A percentile compares a stretch with the other conserved stretches of the same genome.
Evolutionary conservation across 1,139 yeast genomes (phyloP).

Genomic region (Taphrina betulina): DNA sequence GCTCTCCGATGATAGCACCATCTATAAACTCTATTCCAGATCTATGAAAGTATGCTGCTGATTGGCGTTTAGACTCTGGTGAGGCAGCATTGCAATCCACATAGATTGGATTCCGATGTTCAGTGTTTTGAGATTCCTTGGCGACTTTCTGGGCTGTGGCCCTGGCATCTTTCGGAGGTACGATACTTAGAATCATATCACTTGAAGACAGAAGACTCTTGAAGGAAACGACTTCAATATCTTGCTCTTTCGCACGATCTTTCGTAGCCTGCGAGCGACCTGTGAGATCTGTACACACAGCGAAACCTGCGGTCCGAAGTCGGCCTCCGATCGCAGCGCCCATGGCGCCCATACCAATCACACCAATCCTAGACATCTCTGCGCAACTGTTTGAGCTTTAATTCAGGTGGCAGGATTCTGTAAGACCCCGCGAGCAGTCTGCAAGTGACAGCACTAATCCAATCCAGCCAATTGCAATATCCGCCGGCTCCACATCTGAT

Average conservation of each 20-base stretch:
- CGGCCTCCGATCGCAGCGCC: background rate
- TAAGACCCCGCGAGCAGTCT: no score
- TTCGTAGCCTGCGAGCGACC: background rate
- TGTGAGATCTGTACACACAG: background rate
- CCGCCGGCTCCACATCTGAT: no score
- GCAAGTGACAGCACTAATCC: no score
- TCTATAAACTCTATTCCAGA: background rate
- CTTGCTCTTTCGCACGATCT: background rate
- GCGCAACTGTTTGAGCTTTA: no score
- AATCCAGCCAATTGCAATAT: no score
- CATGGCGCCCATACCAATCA: background rate
- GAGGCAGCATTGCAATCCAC: background rate
- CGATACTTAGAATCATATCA: background rate
- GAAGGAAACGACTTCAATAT: background rate
- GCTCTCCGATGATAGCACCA: background rate
- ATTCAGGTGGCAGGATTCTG: no score
- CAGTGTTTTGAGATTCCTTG: background rate
- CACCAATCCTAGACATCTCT: background rate
- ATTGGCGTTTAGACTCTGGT: background rate
- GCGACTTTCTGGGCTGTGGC: background rate
- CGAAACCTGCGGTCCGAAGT: background rate
- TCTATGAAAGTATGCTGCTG: background rate
- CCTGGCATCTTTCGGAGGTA: background rate
- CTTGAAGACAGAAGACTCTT: background rate
- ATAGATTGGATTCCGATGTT: background rate